phyloP scores from a whole-genome alignment of 108 stramenopile species.

The Discostella pseudostelligera region DNA sequence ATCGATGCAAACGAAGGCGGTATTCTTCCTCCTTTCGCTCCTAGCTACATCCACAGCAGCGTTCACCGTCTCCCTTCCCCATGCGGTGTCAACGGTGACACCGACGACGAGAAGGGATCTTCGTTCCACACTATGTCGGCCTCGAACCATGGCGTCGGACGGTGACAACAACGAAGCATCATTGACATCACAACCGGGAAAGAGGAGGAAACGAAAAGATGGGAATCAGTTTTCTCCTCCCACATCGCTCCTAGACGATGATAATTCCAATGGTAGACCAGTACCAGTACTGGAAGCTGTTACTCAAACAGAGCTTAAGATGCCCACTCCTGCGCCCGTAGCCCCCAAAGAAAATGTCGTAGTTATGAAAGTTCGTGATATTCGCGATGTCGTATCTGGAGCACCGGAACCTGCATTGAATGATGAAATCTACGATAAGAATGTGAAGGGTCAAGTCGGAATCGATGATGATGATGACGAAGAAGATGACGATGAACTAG shows the following conservation, averaged over 20 bases:
- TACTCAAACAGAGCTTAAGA: background rate
- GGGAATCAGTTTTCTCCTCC: constrained; percentile 32
- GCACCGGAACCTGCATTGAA: background rate
- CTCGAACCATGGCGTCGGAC: background rate
- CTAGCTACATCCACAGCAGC: constrained; percentile 13
- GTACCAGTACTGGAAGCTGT: background rate
- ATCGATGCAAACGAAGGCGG: background rate
- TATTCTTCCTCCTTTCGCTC: constrained; percentile 10
- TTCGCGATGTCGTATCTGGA: constrained; percentile 58
- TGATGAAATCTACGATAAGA: background rate
- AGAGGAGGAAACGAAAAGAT: constrained; percentile 52
- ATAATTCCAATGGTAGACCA: background rate
- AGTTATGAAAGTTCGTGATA: constrained; percentile 55
- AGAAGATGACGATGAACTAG: constrained; percentile 18
- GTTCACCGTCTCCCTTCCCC: constrained; percentile 16
- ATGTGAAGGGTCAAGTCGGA: constrained; percentile 1
- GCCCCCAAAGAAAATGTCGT: constrained; percentile 50
- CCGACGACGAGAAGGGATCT: background rate
- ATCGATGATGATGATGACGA: constrained; percentile 12
- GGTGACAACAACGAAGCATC: constrained; percentile 11
- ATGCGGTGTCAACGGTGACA: constrained; percentile 5
- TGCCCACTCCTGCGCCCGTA: background rate
- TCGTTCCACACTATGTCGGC: background rate
- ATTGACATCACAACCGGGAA: constrained; percentile 18
- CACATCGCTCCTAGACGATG: constrained; percentile 9